phyloP scores from a whole-genome alignment of 108 stramenopile species.

The Fistulifera pelliculosa region DNA sequence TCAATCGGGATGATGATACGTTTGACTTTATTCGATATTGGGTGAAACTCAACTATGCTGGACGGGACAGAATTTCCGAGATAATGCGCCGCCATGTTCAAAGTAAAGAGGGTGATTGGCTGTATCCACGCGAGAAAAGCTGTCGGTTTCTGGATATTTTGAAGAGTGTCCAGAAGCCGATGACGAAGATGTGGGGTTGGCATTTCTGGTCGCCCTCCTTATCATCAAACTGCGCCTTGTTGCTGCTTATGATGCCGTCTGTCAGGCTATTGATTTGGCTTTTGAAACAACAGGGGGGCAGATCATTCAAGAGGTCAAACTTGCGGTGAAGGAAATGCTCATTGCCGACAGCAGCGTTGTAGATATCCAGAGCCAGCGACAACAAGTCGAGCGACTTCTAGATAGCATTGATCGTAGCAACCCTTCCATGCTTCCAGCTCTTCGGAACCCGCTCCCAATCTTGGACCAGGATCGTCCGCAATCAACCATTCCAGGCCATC shows the following conservation, averaged over 20 bases:
- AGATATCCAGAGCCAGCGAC: no score
- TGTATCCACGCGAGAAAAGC: neutral
- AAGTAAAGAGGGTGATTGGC: neutral
- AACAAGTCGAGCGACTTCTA: neutral
- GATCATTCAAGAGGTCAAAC: neutral
- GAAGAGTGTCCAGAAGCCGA: neutral
- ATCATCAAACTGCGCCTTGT: constrained; percentile 1
- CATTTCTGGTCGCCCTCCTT: neutral
- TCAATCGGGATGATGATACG: neutral
- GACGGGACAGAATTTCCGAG: neutral
- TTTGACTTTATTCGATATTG: neutral
- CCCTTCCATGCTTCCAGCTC: neutral
- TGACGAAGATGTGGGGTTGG: neutral
- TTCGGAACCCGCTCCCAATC: neutral
- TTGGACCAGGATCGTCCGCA: neutral
- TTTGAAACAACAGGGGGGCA: neutral
- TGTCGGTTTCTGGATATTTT: neutral
- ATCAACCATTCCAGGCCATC: no score
- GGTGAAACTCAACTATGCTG: neutral
- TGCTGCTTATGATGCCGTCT: neutral
- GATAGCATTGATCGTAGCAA: neutral
- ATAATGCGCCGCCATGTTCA: no score
- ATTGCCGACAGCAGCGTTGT: neutral
- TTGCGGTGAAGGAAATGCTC: neutral
- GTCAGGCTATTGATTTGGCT: neutral